Base-by-base conservation (phyloP, 1,284 basidiomycete species). In the Mycena citricolor region DNA sequence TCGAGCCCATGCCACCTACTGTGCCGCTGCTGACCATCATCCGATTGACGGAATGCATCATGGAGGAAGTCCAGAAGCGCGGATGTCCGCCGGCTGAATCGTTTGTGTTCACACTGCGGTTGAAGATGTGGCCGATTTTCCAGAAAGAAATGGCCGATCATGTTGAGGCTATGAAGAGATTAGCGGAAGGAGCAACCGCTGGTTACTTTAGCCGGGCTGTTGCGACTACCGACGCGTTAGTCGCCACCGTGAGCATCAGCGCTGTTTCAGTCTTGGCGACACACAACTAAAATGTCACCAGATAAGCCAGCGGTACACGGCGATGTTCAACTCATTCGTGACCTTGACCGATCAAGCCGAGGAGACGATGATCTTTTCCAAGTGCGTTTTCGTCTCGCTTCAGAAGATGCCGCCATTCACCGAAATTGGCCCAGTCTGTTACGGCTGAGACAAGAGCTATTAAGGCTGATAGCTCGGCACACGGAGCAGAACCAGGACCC, bases 361-460 rank as follows among this genome's bases (percentile, higher is more conserved):
- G 54, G 93, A 97, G 61, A 90, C 88, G 5, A 94, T 95, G 92
- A 86, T 94, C 34, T 95, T 94, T 59, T 84, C 87, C 11, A 92
- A 93, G 93, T 93, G 60, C 54, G 76, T 57, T 2, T n/a, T 31
- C 8, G 37, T 12, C 17, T 14, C 13, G 26, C 11, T 21, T 6
- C 30, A 2, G 16, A 21, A 5, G 25, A 19, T 21, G 3, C 21
- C 11, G 14, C 40, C 37, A 32, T 42, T 46, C 50, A n/a, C n/a
- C n/a, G n/a, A 32, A 40, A 35, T 26, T 31, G 35, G 17, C 22
- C 12, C 50, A 97, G 94, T 59, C 70, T 94, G 46, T 69, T 84
- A n/a, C 85, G 91, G n/a, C 64, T 97, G 39, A 80, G 92, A 29
- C 81, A 84, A 56, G 93, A 95, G 63, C 63, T 95, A n/a, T 74